phyloP scores from a whole-genome alignment of 352 stramenopile genomes.

The Phytophthora uliginosa region DNA sequence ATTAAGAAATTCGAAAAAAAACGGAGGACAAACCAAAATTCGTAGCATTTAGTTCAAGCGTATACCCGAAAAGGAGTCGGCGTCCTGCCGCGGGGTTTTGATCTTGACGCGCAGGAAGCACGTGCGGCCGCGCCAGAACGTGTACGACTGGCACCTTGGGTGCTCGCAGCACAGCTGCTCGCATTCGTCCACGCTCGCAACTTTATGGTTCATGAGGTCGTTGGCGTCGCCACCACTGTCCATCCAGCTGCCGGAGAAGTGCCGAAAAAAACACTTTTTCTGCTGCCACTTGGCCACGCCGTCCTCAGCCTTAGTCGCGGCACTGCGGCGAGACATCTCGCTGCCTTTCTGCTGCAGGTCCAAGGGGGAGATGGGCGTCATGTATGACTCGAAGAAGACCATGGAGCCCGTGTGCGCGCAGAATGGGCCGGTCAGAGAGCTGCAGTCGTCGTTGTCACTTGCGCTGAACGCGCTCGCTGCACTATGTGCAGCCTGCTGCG shows the following conservation, averaged over 20 bases:
- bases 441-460: slow-evolving; percentile 47
- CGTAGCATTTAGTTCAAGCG: slow-evolving; percentile 39
- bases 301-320: slow-evolving; percentile 7
- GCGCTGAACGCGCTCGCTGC: not conserved
- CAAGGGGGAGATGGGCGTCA: slow-evolving; percentile 60
- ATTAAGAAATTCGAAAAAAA: slow-evolving; percentile 21
- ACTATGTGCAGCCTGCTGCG: not conserved
- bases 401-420: slow-evolving; percentile 51
- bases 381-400: slow-evolving; percentile 57
- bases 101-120: slow-evolving; percentile 70
- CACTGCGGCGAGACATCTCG: slow-evolving; percentile 16
- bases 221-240: slow-evolving; percentile 67
- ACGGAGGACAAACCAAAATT: slow-evolving; percentile 20
- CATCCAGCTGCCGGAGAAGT: slow-evolving; percentile 77
- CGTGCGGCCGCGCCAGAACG: slow-evolving; percentile 74
- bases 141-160: slow-evolving; percentile 70
- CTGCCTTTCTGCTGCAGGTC: slow-evolving; percentile 32
- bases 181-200: slow-evolving; percentile 69
- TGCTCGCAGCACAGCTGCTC: slow-evolving; percentile 74
- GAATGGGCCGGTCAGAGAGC: slow-evolving; percentile 75
- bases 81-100: slow-evolving; percentile 51
- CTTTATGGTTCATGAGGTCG: slow-evolving; percentile 69
- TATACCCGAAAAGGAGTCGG: slow-evolving; percentile 70
- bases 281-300: slow-evolving; percentile 1
- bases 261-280: slow-evolving; percentile 77